Evolutionary conservation across 495 filamentous ascomycete species (phyloP).

Genomic region (Tuber microsphaerosporum): DNA sequence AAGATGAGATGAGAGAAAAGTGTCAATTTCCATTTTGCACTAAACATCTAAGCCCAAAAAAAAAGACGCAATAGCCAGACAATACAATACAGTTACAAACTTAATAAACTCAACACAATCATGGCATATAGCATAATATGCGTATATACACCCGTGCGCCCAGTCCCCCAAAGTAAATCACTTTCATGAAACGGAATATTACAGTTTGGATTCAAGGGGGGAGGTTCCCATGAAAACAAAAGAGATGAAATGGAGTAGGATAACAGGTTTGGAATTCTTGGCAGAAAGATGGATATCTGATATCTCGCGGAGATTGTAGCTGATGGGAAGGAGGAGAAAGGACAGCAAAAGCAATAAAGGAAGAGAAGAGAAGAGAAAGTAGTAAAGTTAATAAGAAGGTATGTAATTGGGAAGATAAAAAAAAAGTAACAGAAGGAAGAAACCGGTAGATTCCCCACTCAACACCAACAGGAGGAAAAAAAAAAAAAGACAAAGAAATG

Average conservation of each 20-base stretch:
- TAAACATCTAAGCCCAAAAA: not conserved
- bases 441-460: slow-evolving; percentile 32
- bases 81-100: not conserved
- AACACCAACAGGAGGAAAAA: slow-evolving; percentile 37
- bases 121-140: not conserved
- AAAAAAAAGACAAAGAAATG: slow-evolving; percentile 25
- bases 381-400: slow-evolving; percentile 14
- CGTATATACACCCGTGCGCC: not conserved
- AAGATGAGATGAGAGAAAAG: not conserved
- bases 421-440: slow-evolving; percentile 8
- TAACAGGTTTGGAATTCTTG: not conserved
- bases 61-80: not conserved
- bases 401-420: slow-evolving; percentile 7
- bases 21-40: not conserved
- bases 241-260: slow-evolving; percentile 9
- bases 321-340: slow-evolving; percentile 3
- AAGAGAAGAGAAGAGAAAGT: slow-evolving; percentile 9
- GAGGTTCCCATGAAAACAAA: not conserved
- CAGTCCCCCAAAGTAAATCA: not conserved
- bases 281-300: slow-evolving; percentile 10
- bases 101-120: not conserved
- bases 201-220: not conserved
- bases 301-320: slow-evolving; percentile 33
- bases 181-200: not conserved
- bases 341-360: slow-evolving; percentile 10